A percentile compares a stretch with the other conserved stretches of the same genome.
These are phyloP conservation scores for Parmales sp. DNA, from an alignment of 108 stramenopile species.

Conservation along the genomic window DNA sequence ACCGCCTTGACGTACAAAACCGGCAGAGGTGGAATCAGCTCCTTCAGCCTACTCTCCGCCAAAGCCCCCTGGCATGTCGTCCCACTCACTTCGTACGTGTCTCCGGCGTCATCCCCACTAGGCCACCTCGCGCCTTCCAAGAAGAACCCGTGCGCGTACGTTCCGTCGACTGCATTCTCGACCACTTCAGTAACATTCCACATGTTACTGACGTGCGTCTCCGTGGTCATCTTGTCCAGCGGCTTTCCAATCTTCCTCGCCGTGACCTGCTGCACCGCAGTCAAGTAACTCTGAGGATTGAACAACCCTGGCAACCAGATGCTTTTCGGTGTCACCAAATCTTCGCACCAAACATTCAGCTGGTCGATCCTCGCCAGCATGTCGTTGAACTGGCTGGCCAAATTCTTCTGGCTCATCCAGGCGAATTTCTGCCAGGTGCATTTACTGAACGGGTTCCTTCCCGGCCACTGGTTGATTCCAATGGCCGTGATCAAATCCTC, in stretches of 20 bases:
- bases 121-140: constrained; percentile 65
- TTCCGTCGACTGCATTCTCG: constrained; percentile 46
- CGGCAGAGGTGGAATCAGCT: constrained; percentile 47
- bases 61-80: constrained; percentile 32
- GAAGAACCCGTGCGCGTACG: constrained; percentile 58
- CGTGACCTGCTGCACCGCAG: constrained; percentile 65
- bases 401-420: constrained; percentile 58
- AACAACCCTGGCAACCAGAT: constrained; percentile 72
- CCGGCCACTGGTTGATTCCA: constrained; percentile 54
- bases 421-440: constrained; percentile 55
- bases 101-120: constrained; percentile 35
- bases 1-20: constrained; percentile 65
- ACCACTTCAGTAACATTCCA: constrained; percentile 35
- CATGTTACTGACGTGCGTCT: constrained; percentile 55
- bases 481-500: constrained; percentile 53
- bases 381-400: constrained; percentile 50
- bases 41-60: constrained; percentile 53
- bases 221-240: constrained; percentile 62
- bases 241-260: constrained; percentile 46
- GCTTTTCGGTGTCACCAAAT: constrained; percentile 46
- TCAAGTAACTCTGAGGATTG: constrained; percentile 61
- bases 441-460: constrained; percentile 46
- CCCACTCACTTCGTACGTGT: constrained; percentile 19
- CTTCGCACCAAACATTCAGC: constrained; percentile 41
- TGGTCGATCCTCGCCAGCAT: constrained; percentile 51